phyloP scores from a whole-genome alignment of 2,329 filamentous ascomycete genomes.

The Penicillium palitans region DNA sequence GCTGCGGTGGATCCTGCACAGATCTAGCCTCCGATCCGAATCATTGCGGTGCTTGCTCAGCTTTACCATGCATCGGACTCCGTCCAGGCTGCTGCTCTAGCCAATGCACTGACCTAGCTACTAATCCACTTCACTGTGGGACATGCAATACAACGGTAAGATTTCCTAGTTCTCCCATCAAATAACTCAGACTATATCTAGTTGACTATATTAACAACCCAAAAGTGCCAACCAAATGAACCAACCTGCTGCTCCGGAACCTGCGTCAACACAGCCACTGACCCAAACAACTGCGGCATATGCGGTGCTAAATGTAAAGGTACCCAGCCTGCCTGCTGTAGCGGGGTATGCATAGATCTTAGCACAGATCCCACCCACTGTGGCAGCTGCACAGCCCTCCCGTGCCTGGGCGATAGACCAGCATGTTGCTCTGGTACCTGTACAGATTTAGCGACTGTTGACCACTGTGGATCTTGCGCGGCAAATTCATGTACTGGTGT shows the following conservation, averaged over 20 bases:
- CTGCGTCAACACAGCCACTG: not conserved
- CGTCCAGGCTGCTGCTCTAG: not conserved
- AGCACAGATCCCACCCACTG: slow-evolving; percentile 8
- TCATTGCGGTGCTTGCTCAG: not conserved
- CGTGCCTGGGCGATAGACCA: slow-evolving; percentile 8
- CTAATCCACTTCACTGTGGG: not conserved
- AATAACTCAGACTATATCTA: not conserved
- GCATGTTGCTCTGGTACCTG: slow-evolving; percentile 5
- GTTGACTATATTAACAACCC: not conserved
- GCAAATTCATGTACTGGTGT: not conserved
- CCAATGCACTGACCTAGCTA: not conserved
- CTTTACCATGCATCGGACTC: not conserved
- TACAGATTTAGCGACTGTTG: not conserved
- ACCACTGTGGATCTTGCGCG: slow-evolving; percentile 2
- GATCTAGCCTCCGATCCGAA: not conserved
- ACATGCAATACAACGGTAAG: not conserved
- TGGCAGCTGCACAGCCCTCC: slow-evolving; percentile 7
- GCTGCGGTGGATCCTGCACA: not conserved
- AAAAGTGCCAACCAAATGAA: not conserved
- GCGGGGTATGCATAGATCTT: slow-evolving; percentile 9
- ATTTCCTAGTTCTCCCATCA: not conserved
- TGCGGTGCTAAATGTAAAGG: not conserved
- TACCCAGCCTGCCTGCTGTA: not conserved
- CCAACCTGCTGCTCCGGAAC: not conserved
- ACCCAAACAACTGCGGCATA: not conserved